Conservation (phyloP, 2,329 filamentous ascomycete species). For the Pseudopithomyces chartarum region DNA sequence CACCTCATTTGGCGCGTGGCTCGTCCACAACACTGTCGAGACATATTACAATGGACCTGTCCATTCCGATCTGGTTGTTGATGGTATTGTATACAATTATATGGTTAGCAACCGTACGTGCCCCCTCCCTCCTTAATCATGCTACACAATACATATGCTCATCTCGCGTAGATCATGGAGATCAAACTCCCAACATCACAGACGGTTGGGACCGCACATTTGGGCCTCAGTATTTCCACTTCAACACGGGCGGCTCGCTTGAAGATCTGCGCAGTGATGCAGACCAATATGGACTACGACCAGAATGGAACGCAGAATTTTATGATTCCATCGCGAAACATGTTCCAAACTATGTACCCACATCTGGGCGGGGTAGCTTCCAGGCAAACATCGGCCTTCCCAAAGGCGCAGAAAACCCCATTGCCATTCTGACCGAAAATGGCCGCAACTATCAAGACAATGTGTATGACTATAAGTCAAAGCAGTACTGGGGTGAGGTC, state of each 20-base stretch:
- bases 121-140: not conserved
- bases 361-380: slow-evolving; percentile 57
- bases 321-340: slow-evolving; percentile 67
- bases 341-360: slow-evolving; percentile 64
- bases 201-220: slow-evolving; percentile 69
- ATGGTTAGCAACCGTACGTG: not conserved
- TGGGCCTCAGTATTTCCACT: slow-evolving; percentile 67
- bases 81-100: slow-evolving; percentile 72
- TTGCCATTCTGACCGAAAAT: slow-evolving; percentile 61
- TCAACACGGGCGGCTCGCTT: slow-evolving; percentile 58
- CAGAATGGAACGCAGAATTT: slow-evolving; percentile 59
- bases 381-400: slow-evolving; percentile 59
- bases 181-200: slow-evolving; percentile 67
- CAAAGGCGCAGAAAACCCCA: slow-evolving; percentile 53
- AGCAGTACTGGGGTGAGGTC: slow-evolving; percentile 64
- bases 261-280: slow-evolving; percentile 60
- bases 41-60: slow-evolving; percentile 66
- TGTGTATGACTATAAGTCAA: slow-evolving; percentile 57
- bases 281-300: slow-evolving; percentile 18
- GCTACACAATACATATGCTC: not conserved
- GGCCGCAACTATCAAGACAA: slow-evolving; percentile 65
- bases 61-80: slow-evolving; percentile 67
- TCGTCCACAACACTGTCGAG: slow-evolving; percentile 68
- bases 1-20: slow-evolving; percentile 63
- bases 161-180: slow-evolving; percentile 56